Evolutionary conservation across 257 asterid genomes (phyloP).

Genomic region (Avicennia marina): DNA sequence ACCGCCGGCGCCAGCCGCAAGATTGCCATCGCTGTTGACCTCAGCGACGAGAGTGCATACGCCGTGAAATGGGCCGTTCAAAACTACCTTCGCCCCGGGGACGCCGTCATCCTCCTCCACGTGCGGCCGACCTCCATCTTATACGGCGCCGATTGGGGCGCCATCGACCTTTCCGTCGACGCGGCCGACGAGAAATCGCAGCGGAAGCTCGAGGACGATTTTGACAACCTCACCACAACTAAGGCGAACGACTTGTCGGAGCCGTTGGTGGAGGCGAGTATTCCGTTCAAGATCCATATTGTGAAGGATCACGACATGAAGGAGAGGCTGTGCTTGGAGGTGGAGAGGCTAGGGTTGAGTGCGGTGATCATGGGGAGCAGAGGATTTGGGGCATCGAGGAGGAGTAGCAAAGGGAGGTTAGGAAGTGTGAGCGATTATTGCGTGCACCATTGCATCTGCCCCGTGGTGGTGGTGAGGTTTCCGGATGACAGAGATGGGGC

Average conservation of each 20-base stretch:
- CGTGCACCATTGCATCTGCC: constrained; percentile 49
- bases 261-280: constrained; percentile 36
- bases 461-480: constrained; percentile 43
- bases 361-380: constrained; percentile 53
- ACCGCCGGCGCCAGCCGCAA: constrained; percentile 30
- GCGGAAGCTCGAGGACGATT: constrained; percentile 38
- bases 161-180: constrained; percentile 21
- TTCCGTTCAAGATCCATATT: constrained; percentile 45
- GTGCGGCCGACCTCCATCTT: constrained; percentile 47
- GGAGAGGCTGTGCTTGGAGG: constrained; percentile 52
- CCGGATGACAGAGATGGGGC: constrained; percentile 29
- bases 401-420: constrained; percentile 31
- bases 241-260: constrained; percentile 44
- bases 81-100: constrained; percentile 44
- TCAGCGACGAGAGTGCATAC: constrained; percentile 43
- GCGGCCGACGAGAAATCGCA: constrained; percentile 32
- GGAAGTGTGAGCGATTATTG: constrained; percentile 55
- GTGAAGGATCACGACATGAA: constrained; percentile 53
- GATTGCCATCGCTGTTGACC: constrained; percentile 50
- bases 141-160: constrained; percentile 52
- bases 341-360: constrained; percentile 49
- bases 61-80: constrained; percentile 51
- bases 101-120: constrained; percentile 47
- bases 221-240: constrained; percentile 36
- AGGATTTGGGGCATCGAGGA: constrained; percentile 44